Percentiles rank a stretch among this genome's conserved stretches.
phyloP scores from a whole-genome alignment of 495 filamentous ascomycete genomes.

The Pyrenula massariospora region DNA sequence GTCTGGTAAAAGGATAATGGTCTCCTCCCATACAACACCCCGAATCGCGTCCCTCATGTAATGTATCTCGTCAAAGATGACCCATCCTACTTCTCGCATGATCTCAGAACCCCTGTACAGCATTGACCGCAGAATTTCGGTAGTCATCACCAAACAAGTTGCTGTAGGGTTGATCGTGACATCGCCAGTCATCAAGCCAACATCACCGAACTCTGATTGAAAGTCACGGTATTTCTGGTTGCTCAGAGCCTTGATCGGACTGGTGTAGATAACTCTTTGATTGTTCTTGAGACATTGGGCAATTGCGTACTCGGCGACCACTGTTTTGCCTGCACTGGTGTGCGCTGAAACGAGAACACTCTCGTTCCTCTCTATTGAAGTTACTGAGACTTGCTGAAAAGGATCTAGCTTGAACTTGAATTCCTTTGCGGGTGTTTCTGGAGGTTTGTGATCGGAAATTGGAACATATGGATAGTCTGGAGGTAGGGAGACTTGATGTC shows the following conservation, averaged over 20 bases:
- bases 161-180: conserved; percentile 98
- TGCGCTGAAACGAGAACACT: conserved; percentile 95
- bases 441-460: conserved; percentile 78
- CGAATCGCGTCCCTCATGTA: conserved; percentile 90
- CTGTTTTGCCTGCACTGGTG: conserved; percentile 95
- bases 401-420: conserved; percentile 91
- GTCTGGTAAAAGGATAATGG: conserved; percentile 91
- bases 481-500: conserved; percentile 92
- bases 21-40: conserved; percentile 98
- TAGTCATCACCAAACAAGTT: conserved; percentile 97
- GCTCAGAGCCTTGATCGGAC: conserved; percentile 95
- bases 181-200: conserved; percentile 97
- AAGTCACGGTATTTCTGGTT: conserved; percentile 99
- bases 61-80: conserved; percentile 96
- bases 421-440: conserved; percentile 67
- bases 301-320: conserved; percentile 96
- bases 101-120: conserved; percentile 96
- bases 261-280: conserved; percentile 97
- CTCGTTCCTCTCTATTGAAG: conserved; percentile 88
- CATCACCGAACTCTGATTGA: conserved; percentile 86
- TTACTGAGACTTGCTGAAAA: conserved; percentile 86
- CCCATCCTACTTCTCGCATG: conserved; percentile 97
- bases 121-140: conserved; percentile 98
- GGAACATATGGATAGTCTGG: conserved; percentile 89
- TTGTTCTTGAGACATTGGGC: conserved; percentile 94